A percentile compares a stretch with the other conserved stretches of the same genome.
These are phyloP conservation scores for Verticillium klebahnii DNA, from an alignment of 2,329 filamentous ascomycete genomes.

Conservation along the genomic window DNA sequence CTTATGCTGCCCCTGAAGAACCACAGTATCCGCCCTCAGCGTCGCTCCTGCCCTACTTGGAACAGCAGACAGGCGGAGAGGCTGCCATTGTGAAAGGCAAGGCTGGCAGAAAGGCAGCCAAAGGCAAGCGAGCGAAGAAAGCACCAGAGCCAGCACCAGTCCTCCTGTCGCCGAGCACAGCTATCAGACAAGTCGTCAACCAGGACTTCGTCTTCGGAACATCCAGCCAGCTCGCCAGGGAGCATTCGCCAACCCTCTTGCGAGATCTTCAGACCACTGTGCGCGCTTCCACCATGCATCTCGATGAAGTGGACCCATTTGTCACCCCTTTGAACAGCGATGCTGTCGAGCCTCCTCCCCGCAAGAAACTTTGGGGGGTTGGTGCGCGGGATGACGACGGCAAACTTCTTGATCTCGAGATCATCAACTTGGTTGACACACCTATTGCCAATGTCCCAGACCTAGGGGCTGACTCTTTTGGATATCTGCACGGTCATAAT, in stretches of 20 bases:
- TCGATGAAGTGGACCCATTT: slow-evolving; percentile 29
- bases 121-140: slow-evolving; percentile 32
- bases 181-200: slow-evolving; percentile 57
- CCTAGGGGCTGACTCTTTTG: slow-evolving; percentile 31
- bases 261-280: slow-evolving; percentile 59
- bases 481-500: slow-evolving; percentile 19
- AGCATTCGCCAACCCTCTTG: slow-evolving; percentile 64
- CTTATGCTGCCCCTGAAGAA: slow-evolving; percentile 47
- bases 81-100: slow-evolving; percentile 25
- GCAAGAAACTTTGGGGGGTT: slow-evolving; percentile 61
- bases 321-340: slow-evolving; percentile 33
- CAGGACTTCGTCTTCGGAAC: slow-evolving; percentile 84
- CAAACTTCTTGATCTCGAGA: slow-evolving; percentile 57
- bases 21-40: slow-evolving; percentile 21
- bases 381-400: slow-evolving; percentile 64
- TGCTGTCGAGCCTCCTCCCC: slow-evolving; percentile 23
- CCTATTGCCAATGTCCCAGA: slow-evolving; percentile 19
- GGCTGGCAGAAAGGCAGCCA: slow-evolving; percentile 25
- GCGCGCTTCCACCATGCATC: slow-evolving; percentile 47
- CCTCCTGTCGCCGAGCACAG: slow-evolving; percentile 65
- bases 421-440: slow-evolving; percentile 53
- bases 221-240: slow-evolving; percentile 73
- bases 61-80: slow-evolving; percentile 7
- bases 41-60: slow-evolving; percentile 44
- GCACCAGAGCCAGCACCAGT: slow-evolving; percentile 36